Evolutionary conservation across 1,284 basidiomycete genomes (phyloP), one percentile per base, ranked within the genome.

Genomic region (Fomitiporia mediterranea): DNA sequence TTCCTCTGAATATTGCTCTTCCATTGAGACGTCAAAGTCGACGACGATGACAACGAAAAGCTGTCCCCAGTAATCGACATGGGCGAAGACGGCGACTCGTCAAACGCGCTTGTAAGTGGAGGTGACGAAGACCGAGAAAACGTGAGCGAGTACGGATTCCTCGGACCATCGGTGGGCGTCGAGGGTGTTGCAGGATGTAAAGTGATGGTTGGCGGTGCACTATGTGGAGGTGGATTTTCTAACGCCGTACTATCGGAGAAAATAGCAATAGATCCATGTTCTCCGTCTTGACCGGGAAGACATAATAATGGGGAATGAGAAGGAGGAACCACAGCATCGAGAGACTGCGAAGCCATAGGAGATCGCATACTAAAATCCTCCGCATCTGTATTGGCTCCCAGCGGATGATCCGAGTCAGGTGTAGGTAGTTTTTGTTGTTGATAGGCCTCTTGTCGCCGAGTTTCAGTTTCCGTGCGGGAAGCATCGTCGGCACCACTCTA

Each of bases 141-240:
- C 27, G 51, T 39, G 15, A 50, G 37, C 23, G 25, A 7, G 27
- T 32, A 50, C 13, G 46, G 21, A 13, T 34, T 11, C 27, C 39
- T 37, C 2, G 44, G 44, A n/a, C 32, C 32, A 23, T 51, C 46
- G 4, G 50, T 40, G 5, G 17, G 48, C 23, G 28, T 49, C 3
- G 58, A 51, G 21, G 74, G 74, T 17, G 75, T 73, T 2, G 74
- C 71, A 35, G 72, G 72, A 27, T 70, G 60, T 38, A 76, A 63
- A 46, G 69, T 70, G 46, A 76, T 73, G 21, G 63, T 49, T 2
- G 69, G 72, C 25, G 61, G 38, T 37, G n/a, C n/a, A n/a, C n/a
- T n/a, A n/a, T n/a, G n/a, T n/a, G n/a, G n/a, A n/a, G n/a, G n/a
- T n/a, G n/a, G 27, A 30, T 25, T 37, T 38, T 55, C 39, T 25